phyloP scores from a whole-genome alignment of 495 filamentous ascomycete genomes.

The Lophium mytilinum region DNA sequence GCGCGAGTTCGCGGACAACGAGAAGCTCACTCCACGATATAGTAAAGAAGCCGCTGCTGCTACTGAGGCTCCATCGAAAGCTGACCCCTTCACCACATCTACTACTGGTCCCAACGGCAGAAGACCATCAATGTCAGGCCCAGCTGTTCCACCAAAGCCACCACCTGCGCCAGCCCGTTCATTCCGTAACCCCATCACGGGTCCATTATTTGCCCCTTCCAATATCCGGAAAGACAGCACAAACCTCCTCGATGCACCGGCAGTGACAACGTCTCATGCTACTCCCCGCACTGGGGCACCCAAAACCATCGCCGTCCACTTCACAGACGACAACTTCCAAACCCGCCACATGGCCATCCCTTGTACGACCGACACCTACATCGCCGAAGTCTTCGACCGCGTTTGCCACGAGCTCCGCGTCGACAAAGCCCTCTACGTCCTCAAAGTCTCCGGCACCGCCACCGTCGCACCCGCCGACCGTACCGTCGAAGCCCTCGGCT shows the following conservation, averaged over 20 bases:
- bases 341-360: constrained; percentile 42
- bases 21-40: constrained; percentile 62
- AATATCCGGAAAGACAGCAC: constrained; percentile 33
- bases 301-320: constrained; percentile 79
- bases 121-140: not conserved
- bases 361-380: constrained; percentile 86
- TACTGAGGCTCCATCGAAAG: constrained; percentile 20
- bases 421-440: constrained; percentile 80
- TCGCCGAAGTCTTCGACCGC: constrained; percentile 86
- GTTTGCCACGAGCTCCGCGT: constrained; percentile 83
- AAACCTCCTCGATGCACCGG: constrained; percentile 40
- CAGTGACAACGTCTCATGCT: constrained; percentile 39
- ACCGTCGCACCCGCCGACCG: constrained; percentile 80
- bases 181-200: constrained; percentile 35
- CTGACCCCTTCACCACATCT: constrained; percentile 22
- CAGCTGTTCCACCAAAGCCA: constrained; percentile 8
- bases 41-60: constrained; percentile 47
- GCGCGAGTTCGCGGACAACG: constrained; percentile 68
- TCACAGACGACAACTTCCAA: constrained; percentile 57
- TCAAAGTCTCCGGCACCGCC: constrained; percentile 77
- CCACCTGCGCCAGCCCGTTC: constrained; percentile 31
- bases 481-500: constrained; percentile 80
- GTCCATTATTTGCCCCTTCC: constrained; percentile 30
- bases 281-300: constrained; percentile 67
- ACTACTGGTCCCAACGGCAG: not conserved